These are phyloP conservation scores for Naganishia sp. DNA, from an alignment of 1,284 basidiomycete genomes.

Conservation along the genomic window DNA sequence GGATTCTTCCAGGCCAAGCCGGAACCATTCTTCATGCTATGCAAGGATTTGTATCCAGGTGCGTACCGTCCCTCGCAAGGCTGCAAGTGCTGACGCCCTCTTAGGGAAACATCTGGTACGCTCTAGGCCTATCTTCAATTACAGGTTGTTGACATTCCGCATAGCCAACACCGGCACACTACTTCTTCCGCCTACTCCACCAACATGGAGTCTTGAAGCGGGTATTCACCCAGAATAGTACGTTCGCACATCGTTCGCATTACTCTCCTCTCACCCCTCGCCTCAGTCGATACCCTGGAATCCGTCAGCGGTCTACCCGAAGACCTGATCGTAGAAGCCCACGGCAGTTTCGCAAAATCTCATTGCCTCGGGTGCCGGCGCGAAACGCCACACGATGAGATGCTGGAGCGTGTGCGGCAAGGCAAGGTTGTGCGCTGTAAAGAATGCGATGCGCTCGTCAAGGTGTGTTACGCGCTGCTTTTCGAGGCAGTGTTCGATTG, in stretches of 20 bases:
- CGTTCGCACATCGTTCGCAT: not conserved
- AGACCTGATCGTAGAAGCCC: slow-evolving; percentile 83
- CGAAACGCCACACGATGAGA: slow-evolving; percentile 63
- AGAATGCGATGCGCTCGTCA: slow-evolving; percentile 70
- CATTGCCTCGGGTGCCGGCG: slow-evolving; percentile 71
- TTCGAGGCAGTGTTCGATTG: slow-evolving; percentile 14
- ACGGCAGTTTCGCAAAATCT: slow-evolving; percentile 84
- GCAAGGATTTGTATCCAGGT: slow-evolving; percentile 78
- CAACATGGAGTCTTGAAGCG: slow-evolving; percentile 43
- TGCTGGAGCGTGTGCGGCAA: slow-evolving; percentile 59
- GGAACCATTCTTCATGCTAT: slow-evolving; percentile 73
- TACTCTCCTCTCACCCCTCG: slow-evolving; percentile 36
- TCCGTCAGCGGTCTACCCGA: slow-evolving; percentile 75
- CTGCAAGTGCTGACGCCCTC: not conserved
- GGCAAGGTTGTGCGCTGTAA: slow-evolving; percentile 67
- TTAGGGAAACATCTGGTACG: slow-evolving; percentile 19
- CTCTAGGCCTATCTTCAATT: not conserved
- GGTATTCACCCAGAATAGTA: slow-evolving; percentile 53
- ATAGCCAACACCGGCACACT: slow-evolving; percentile 82
- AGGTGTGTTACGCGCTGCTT: slow-evolving; percentile 47
- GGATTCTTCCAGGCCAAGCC: slow-evolving; percentile 46
- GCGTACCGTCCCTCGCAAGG: not conserved
- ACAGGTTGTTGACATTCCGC: not conserved
- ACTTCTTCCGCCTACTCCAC: slow-evolving; percentile 66
- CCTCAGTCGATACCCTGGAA: slow-evolving; percentile 82